These are phyloP conservation scores for Dovyalis caffra DNA, from an alignment of 345 rosid species.

Conservation along the genomic window DNA sequence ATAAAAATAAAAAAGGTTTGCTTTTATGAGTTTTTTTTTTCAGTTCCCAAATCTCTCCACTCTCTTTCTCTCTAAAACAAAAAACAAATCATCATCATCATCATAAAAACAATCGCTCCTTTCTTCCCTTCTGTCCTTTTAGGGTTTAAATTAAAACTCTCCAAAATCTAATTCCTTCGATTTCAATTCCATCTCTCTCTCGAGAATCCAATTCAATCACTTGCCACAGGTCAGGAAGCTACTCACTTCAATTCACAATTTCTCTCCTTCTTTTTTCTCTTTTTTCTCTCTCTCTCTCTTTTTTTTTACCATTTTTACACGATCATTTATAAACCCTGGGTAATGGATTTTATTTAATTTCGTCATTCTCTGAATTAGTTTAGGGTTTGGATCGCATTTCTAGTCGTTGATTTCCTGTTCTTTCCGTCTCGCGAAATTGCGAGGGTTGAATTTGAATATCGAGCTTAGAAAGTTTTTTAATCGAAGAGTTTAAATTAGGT, in stretches of 20 bases:
- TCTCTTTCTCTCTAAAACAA: not conserved
- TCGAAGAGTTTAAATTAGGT: not conserved
- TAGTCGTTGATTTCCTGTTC: not conserved
- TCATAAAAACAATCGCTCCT: not conserved
- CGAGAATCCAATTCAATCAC: not conserved
- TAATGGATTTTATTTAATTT: not conserved
- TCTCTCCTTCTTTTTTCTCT: not conserved
- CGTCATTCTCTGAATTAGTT: not conserved
- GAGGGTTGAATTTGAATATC: not conserved
- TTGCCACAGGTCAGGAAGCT: not conserved
- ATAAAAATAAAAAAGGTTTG: not conserved
- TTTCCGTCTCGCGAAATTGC: not conserved
- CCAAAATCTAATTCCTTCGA: not conserved
- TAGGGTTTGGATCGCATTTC: constrained; percentile 19
- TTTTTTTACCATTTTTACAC: too few species aligned
- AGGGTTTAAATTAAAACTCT: not conserved
- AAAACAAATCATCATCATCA: not conserved
- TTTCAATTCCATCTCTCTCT: not conserved
- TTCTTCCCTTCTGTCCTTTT: not conserved
- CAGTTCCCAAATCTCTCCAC: constrained; percentile 1
- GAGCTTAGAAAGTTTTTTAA: not conserved
- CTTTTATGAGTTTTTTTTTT: not conserved
- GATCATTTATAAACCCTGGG: not conserved
- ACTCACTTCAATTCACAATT: not conserved
- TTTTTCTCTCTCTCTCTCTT: too few species aligned